Evolutionary conservation across 352 stramenopile species (phyloP).

Genomic region (Phytophthora citrophthora): DNA sequence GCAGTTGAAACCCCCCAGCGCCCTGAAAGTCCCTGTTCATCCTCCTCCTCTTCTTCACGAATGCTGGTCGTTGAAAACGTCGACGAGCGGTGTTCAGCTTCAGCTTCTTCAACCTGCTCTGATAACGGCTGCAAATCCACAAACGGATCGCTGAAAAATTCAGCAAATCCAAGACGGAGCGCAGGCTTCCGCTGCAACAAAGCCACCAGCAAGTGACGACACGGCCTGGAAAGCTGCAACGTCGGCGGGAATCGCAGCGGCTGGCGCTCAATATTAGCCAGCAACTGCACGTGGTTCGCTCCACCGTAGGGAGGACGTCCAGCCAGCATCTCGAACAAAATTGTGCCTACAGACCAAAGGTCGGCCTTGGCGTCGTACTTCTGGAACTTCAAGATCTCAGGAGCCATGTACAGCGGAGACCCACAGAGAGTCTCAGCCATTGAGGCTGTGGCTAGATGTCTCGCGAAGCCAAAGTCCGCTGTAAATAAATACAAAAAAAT

Average conservation of each 20-base stretch:
- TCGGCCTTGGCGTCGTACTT: slow-evolving; percentile 98
- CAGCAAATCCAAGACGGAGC: slow-evolving; percentile 89
- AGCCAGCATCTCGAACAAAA: slow-evolving; percentile 96
- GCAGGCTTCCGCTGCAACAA: slow-evolving; percentile 90
- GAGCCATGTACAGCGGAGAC: slow-evolving; percentile 97
- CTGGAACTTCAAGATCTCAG: slow-evolving; percentile 95
- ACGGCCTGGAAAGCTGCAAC: slow-evolving; percentile 81
- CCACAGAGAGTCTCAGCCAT: slow-evolving; percentile 97
- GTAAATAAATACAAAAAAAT: slow-evolving; percentile 6
- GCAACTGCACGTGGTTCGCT: slow-evolving; percentile 94
- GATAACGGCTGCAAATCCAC: slow-evolving; percentile 43
- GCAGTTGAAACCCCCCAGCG: slow-evolving; percentile 20
- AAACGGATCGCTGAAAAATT: slow-evolving; percentile 89
- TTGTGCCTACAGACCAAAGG: slow-evolving; percentile 95
- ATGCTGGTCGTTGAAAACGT: slow-evolving; percentile 49
- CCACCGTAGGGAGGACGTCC: slow-evolving; percentile 94
- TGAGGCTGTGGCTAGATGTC: slow-evolving; percentile 91
- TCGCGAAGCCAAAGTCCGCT: slow-evolving; percentile 97
- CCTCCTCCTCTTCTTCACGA: slow-evolving; percentile 64
- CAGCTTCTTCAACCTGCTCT: slow-evolving; percentile 25
- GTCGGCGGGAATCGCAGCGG: slow-evolving; percentile 87
- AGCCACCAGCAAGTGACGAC: slow-evolving; percentile 73
- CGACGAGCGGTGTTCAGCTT: slow-evolving; percentile 22
- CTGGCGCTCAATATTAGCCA: slow-evolving; percentile 94
- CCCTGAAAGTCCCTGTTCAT: slow-evolving; percentile 33